Evolutionary conservation across 192 early-diverging fungal genomes (phyloP).

Genomic region (Coemansia sp.): DNA sequence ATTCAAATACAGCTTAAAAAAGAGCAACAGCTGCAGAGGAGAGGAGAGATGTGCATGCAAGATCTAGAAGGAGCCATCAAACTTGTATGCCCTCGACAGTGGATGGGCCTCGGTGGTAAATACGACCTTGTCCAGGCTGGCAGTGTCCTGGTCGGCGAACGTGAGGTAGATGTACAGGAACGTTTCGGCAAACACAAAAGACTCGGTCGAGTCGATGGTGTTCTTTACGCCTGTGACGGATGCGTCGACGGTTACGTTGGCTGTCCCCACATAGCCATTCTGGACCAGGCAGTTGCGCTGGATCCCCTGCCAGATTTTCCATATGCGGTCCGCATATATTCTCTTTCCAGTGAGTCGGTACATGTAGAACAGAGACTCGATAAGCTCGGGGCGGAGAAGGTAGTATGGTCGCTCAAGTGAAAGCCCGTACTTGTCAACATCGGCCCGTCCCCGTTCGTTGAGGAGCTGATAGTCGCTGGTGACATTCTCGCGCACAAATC

Average conservation of each 20-base stretch:
- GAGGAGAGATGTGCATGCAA: neutral
- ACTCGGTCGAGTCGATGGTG: constrained; percentile 50
- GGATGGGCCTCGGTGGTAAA: constrained; percentile 97
- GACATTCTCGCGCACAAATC: constrained; percentile 47
- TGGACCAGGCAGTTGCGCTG: constrained; percentile 70
- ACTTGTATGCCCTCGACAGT: constrained; percentile 43
- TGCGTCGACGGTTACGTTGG: constrained; percentile 34
- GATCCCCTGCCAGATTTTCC: constrained; percentile 65
- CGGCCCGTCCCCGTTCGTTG: neutral
- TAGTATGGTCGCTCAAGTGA: constrained; percentile 50
- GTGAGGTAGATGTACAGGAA: constrained; percentile 90
- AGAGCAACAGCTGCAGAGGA: neutral
- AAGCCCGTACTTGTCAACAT: constrained; percentile 35
- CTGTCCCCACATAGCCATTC: constrained; percentile 64
- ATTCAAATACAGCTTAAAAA: neutral
- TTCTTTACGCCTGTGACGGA: constrained; percentile 28
- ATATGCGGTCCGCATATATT: constrained; percentile 65
- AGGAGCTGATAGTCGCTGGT: constrained; percentile 30
- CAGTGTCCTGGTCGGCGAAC: constrained; percentile 65
- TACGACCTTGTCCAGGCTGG: constrained; percentile 80
- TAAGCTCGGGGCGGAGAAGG: constrained; percentile 75
- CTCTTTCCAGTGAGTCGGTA: constrained; percentile 70
- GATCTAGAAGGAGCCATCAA: constrained; percentile 50
- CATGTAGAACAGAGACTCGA: constrained; percentile 72
- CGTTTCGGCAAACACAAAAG: constrained; percentile 91